Evolutionary conservation across 1,139 yeast species (phyloP), one percentile per base, ranked within the genome.

Genomic region (Kodamaea suecica): DNA sequence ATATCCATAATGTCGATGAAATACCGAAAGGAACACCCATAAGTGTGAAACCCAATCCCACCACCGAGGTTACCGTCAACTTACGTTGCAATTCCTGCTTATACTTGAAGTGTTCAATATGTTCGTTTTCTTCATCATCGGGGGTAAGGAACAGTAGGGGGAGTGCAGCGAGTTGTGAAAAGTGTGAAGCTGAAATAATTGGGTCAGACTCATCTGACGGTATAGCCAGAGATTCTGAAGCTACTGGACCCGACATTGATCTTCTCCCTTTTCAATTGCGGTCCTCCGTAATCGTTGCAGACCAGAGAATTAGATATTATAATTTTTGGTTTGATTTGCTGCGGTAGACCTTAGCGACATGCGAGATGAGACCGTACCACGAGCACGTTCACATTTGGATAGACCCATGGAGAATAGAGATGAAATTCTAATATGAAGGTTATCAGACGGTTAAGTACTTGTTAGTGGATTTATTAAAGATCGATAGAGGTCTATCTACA

Each of bases 11-110:
- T 0, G 87, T 81, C 1, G 85, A 77, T 4, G 86, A 77, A 48
- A 83, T 67, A 1, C 90, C 88, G 52, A 83, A 71, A 0, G 88
- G 90, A 0, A 84, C 88, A 14, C 85, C 84, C 90, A 83, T 82
- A 17, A 83, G 59, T 2, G 87, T 79, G 52, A 82, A 81, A 1
- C 92, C 88, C 19, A 83, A 59, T 2, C 90, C 92, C 29, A 83
- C 75, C 23, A 83, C 76, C 0, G 87, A 79, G 0, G 78, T 66
- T 2, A 82, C 83, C 1, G 84, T 73, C 40, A 82, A 65, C 41
- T 80, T 78, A 44, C 84, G 68, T 40, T 77, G 79, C 40, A 83
- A 61, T 34, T 78, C 83, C 50, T 81, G 87, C 44, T 80, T 80
- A 52, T 83, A 83, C 38, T 76, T 75, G 63, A 82, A 81, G 50